Percentiles rank a stretch among this genome's conserved stretches.
These are phyloP conservation scores for Saraca asoca DNA, from an alignment of 331 rosid genomes.

Conservation along the genomic window DNA sequence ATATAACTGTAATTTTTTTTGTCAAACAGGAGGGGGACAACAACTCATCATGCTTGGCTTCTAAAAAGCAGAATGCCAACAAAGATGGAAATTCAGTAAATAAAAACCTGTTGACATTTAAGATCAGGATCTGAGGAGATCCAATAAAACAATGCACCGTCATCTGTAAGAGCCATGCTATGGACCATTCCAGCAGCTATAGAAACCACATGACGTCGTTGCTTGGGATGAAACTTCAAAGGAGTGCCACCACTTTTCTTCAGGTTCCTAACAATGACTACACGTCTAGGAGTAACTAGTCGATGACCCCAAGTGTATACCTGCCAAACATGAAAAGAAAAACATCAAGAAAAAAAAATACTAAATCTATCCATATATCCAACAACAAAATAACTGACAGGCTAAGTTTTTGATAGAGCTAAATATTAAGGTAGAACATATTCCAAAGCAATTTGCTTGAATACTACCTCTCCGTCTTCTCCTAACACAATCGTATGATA, in stretches of 20 bases:
- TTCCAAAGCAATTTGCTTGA: too few species aligned
- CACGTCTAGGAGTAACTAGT: slow-evolving; percentile 89
- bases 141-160: slow-evolving; percentile 92
- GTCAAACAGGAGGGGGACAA: neutral
- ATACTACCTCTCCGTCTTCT: slow-evolving; percentile 89
- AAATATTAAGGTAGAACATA: neutral
- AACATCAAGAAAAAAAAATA: slow-evolving; percentile 19
- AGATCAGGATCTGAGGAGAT: slow-evolving; percentile 86
- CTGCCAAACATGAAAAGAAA: slow-evolving; percentile 46
- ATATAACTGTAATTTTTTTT: slow-evolving; percentile 50
- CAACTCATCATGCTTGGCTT: slow-evolving; percentile 1
- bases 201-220: slow-evolving; percentile 74
- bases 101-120: slow-evolving; percentile 81
- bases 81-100: slow-evolving; percentile 18
- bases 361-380: neutral
- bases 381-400: neutral
- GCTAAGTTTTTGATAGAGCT: slow-evolving; percentile 11
- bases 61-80: slow-evolving; percentile 8
- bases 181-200: slow-evolving; percentile 86
- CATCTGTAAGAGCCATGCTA: slow-evolving; percentile 85
- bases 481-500: slow-evolving; percentile 91
- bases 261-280: slow-evolving; percentile 74
- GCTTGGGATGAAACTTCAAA: slow-evolving; percentile 76
- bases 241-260: slow-evolving; percentile 78
- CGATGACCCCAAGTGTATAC: slow-evolving; percentile 98